Percentiles rank a stretch among this genome's conserved stretches.
These are phyloP conservation scores for Groenewaldozyma salmanticensis DNA, from an alignment of 805 yeast species.

Conservation along the genomic window DNA sequence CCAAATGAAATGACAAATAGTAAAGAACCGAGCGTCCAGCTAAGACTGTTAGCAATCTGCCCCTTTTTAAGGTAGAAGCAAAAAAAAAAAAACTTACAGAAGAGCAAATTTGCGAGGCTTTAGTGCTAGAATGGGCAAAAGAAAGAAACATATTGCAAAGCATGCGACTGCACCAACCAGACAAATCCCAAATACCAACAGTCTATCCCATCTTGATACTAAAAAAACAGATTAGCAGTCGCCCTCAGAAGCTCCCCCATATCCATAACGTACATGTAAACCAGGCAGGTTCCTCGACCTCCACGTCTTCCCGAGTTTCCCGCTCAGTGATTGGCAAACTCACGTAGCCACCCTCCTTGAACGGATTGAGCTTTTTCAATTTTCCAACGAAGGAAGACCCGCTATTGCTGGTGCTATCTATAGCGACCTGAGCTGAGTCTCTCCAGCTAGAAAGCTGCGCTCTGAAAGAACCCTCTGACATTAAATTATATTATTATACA, in stretches of 20 bases:
- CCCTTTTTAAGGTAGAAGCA: not conserved
- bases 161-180: slow-evolving; percentile 70
- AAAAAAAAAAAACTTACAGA: slow-evolving; percentile 11
- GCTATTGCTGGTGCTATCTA: slow-evolving; percentile 6
- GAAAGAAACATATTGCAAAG: slow-evolving; percentile 67
- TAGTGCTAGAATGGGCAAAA: slow-evolving; percentile 82
- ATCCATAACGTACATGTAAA: slow-evolving; percentile 19
- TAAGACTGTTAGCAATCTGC: not conserved
- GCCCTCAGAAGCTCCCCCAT: not conserved
- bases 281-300: slow-evolving; percentile 32
- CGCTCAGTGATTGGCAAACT: slow-evolving; percentile 17
- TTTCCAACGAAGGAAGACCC: slow-evolving; percentile 17
- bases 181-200: slow-evolving; percentile 68
- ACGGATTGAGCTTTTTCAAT: slow-evolving; percentile 21
- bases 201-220: slow-evolving; percentile 65
- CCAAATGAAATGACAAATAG: slow-evolving; percentile 86
- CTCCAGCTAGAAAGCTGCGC: slow-evolving; percentile 28
- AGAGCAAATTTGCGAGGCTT: slow-evolving; percentile 86
- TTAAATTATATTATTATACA: no score
- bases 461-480: slow-evolving; percentile 24
- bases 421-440: slow-evolving; percentile 11
- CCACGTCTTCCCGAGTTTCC: slow-evolving; percentile 13
- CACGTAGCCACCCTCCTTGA: slow-evolving; percentile 15
- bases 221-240: no score
- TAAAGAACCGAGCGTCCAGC: slow-evolving; percentile 85